These are phyloP conservation scores for Pelargonium myrrhifolium DNA, from an alignment of 441 rosid species.

Conservation along the genomic window DNA sequence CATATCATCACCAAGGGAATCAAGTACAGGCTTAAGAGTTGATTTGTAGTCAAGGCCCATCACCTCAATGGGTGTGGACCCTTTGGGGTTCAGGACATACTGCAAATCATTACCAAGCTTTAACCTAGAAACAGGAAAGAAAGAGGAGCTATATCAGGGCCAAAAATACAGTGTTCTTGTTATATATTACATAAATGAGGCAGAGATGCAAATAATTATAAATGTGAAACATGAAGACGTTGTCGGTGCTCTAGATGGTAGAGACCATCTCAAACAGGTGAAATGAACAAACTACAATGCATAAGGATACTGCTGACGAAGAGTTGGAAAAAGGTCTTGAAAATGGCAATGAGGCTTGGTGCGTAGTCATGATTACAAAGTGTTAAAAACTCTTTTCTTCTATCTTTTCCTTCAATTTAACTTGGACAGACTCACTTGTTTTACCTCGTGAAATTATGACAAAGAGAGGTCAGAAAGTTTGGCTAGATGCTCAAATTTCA, in stretches of 20 bases:
- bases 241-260: not conserved
- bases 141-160: not conserved
- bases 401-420: not conserved
- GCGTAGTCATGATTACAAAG: not conserved
- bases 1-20: conserved; percentile 35
- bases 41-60: conserved; percentile 72
- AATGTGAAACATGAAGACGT: not conserved
- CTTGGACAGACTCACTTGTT: not conserved
- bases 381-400: not conserved
- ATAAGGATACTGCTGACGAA: not conserved
- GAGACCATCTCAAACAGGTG: not conserved
- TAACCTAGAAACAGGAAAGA: conserved; percentile 34
- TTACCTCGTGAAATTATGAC: not conserved
- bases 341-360: not conserved
- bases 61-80: conserved; percentile 51
- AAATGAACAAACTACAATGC: not conserved
- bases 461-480: not conserved
- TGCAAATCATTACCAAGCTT: conserved; percentile 52
- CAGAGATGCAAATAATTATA: not conserved
- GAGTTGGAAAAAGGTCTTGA: not conserved
- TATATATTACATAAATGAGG: not conserved
- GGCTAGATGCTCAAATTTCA: not conserved
- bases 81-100: conserved; percentile 46
- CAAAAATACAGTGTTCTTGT: not conserved
- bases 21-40: conserved; percentile 53